phyloP scores from a whole-genome alignment of 306 rosid genomes.

The Psophocarpus tetragonolobus region DNA sequence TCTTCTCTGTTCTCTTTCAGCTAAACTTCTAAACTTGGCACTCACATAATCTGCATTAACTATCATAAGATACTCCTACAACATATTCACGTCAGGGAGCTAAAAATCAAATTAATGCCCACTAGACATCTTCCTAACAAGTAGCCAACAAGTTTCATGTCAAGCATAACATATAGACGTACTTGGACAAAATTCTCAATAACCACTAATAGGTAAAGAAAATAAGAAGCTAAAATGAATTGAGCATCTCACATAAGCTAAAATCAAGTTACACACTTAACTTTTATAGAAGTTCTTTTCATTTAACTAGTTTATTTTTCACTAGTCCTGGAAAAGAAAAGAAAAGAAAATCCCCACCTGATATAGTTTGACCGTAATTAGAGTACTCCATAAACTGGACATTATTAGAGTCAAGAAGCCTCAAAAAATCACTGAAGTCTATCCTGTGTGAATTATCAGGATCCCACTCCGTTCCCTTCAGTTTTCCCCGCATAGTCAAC shows the following conservation, averaged over 20 bases:
- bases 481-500: conserved; percentile 72
- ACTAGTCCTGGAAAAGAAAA: not conserved
- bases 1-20: conserved; percentile 3
- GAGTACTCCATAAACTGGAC: conserved; percentile 91
- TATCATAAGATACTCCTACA: conserved; percentile 13
- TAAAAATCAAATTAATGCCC: not conserved
- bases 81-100: not conserved
- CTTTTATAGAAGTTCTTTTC: not conserved
- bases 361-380: conserved; percentile 83
- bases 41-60: not conserved
- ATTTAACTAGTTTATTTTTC: not conserved
- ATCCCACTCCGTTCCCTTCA: conserved; percentile 94
- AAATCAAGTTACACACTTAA: not conserved
- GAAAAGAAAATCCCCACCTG: conserved; percentile 51
- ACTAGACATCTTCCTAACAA: not conserved
- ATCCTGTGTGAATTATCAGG: conserved; percentile 88
- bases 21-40: conserved; percentile 1
- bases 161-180: not conserved
- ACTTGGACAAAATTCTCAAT: not conserved
- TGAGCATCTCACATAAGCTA: not conserved
- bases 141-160: not conserved
- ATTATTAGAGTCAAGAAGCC: conserved; percentile 71
- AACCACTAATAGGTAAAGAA: not conserved
- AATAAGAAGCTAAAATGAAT: not conserved
- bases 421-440: conserved; percentile 79